A percentile compares a stretch with the other conserved stretches of the same genome.
Conservation (phyloP, 139 green algal species). For the Chlorella sp. region DNA sequence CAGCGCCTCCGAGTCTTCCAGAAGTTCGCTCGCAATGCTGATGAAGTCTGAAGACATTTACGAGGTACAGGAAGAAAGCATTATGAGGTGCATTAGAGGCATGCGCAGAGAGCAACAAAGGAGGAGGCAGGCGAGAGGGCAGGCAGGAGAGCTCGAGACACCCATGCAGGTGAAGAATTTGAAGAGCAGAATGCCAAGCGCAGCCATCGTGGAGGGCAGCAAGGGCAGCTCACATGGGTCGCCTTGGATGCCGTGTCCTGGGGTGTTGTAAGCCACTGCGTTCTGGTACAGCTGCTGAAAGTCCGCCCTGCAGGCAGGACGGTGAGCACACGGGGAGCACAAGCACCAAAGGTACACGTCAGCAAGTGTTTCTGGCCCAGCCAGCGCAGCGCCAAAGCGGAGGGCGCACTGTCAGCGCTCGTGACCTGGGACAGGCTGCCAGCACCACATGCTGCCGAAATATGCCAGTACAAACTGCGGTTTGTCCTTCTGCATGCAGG, state of each 20-base stretch:
- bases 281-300: slow-evolving; percentile 51
- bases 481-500: no score
- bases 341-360: neutral
- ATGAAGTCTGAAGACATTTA: slow-evolving; percentile 18
- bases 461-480: no score
- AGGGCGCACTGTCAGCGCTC: neutral
- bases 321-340: no score
- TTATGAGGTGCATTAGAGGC: neutral
- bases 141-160: neutral
- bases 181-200: neutral
- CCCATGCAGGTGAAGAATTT: neutral
- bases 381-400: neutral
- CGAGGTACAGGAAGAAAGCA: no score
- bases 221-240: neutral
- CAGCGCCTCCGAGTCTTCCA: slow-evolving; percentile 4
- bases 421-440: no score
- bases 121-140: no score
- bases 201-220: neutral
- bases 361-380: neutral
- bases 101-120: neutral
- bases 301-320: slow-evolving; percentile 35
- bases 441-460: no score
- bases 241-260: slow-evolving; percentile 7
- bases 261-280: slow-evolving; percentile 58
- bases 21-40: neutral